Base-by-base conservation (phyloP, 1,139 yeast species). In the Taiozyma sp. region DNA sequence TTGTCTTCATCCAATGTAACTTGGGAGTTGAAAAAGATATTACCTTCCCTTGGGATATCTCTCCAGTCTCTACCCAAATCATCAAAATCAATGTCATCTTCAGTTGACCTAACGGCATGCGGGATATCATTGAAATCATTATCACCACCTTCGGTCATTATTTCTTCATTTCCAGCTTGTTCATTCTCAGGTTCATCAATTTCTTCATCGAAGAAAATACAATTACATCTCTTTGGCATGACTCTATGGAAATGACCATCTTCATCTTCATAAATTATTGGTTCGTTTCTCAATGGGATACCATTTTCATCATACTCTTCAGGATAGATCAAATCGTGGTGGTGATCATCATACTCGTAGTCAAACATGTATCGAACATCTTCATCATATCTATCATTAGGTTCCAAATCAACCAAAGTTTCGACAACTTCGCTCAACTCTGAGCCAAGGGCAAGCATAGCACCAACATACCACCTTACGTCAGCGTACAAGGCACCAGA, bases 341-440 rank as follows among this genome's bases (percentile, higher is more conserved):
- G 58, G 52, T 52, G 56, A 47, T 61, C 61, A 41, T 69, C 73
- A 49, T 62, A 74, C 56, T 83, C 88, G 59, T 75, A 74, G 50
- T 83, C 89, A 64, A 85, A 85, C 68, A 86, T 81, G 61, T 85
- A 86, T 51, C 77, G 71, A 22, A 85, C 77, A 64, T 86, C 93
- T 56, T 84, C 90, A 62, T 86, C 95, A 56, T 79, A 83, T 49
- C 80, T 69, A 63, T 86, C 93, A 51, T 80, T 82, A 42, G 82
- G 80, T 52, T 80, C 85, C 51, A 83, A 65, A 59, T 80, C 83
- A 21, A 76, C 70, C 50, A 82, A 63, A 13, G 83, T 67, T 49
- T 79, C 82, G 1, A 81, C 79, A 13, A 81, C 72, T 52, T 78
- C 82, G 14, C 70, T 69, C 37, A 73, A 53, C 26, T 71, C 74